Base-by-base conservation (phyloP, 768 basidiomycete species). In the Serendipita vermifera region DNA sequence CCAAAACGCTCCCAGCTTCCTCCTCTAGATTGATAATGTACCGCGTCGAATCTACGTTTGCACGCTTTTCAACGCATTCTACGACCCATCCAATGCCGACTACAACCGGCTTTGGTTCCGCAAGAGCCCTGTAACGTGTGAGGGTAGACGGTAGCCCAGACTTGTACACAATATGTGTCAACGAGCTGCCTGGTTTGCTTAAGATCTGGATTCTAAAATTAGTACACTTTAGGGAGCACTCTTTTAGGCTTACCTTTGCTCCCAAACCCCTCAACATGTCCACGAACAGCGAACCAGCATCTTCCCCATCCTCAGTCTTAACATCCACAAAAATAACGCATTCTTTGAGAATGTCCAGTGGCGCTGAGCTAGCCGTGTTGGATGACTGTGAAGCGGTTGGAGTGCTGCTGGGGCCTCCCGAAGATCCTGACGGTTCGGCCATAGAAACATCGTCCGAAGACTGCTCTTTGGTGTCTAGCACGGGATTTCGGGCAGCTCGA, bases 41-140 rank as follows among this genome's bases (percentile, higher is more conserved):
- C 39, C 70, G 74, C 3, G 71, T 66, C 64, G 89, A 89, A 22
- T 83, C 85, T 2, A 85, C 77, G 40, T 69, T 76, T 35, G 67
- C 67, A 40, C 76, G 73, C 59, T 81, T 77, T 62, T 91, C 88
- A 1, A 77, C 83, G 61, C 88, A 93, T 63, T 87, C 82, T 2
- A 91, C 85, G 3, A 93, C 85, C 90, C 90, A 92, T 15, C 80
- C 83, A 61, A 91, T 87, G 5, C 87, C 85, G 14, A 94, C 84
- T 14, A 89, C 81, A 24, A 71, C 61, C 0, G 90, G 90, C 63
- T 82, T 76, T 63, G 66, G 85, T 36, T 87, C 82, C 40, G 78
- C 71, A 22, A 87, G 69, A 46, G 80, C 64, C 54, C 85, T 75
- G 67, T 86, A 87, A 36, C 80, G 79, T 20, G 74, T 76, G 39